A percentile compares a stretch with the other conserved stretches of the same genome.
phyloP scores from a whole-genome alignment of 495 filamentous ascomycete genomes.

The Tuber melanosporum region DNA sequence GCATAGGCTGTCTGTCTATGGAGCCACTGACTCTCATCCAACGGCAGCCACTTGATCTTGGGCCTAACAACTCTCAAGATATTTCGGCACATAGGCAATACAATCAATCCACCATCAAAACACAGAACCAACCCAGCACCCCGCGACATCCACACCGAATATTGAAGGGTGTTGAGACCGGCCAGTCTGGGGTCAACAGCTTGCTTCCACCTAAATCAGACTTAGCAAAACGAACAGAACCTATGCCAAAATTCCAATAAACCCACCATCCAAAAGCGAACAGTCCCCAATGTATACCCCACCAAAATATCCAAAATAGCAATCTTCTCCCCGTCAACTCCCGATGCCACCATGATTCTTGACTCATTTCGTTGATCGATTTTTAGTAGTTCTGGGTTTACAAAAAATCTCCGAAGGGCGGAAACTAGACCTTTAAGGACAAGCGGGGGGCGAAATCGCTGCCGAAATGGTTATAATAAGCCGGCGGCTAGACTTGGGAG shows the following conservation, averaged over 20 bases:
- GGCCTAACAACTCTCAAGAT: conserved; percentile 75
- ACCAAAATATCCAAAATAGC: conserved; percentile 78
- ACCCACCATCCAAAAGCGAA: conserved; percentile 87
- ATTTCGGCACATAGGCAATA: conserved; percentile 92
- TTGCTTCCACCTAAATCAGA: conserved; percentile 65
- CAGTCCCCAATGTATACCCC: conserved; percentile 69
- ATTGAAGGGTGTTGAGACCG: conserved; percentile 71
- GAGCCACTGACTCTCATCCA: conserved; percentile 95
- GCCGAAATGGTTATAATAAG: not conserved
- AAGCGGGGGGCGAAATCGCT: not conserved
- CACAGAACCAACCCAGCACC: conserved; percentile 78
- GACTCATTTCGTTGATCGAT: conserved; percentile 45
- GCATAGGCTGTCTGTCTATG: conserved; percentile 92
- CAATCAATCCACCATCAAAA: conserved; percentile 77
- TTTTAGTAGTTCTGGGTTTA: conserved; percentile 4
- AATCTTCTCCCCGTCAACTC: conserved; percentile 63
- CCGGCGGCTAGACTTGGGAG: conserved; percentile 11
- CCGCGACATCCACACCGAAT: conserved; percentile 92
- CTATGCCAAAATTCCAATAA: conserved; percentile 9
- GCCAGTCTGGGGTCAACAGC: conserved; percentile 57
- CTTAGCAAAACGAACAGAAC: conserved; percentile 6
- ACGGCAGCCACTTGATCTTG: conserved; percentile 76
- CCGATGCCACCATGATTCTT: conserved; percentile 46
- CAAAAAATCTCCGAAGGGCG: not conserved
- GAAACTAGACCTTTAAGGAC: not conserved